Percentiles rank a stretch among this genome's conserved stretches.
Evolutionary conservation across 345 rosid genomes (phyloP).

Genomic region (Hibiscus tridactylites): DNA sequence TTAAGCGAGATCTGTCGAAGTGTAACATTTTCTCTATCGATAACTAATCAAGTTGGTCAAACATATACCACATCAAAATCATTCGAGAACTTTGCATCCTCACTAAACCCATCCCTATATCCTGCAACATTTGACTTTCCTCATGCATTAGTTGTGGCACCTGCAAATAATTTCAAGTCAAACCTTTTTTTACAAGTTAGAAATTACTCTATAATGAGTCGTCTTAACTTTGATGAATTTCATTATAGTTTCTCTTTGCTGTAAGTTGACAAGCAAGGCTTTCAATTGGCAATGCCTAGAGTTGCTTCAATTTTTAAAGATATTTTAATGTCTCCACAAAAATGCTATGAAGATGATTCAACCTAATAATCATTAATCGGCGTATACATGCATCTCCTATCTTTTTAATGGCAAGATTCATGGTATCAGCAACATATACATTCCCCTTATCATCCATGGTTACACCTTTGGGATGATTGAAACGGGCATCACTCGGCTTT

Average conservation of each 20-base stretch:
- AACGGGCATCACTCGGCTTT: no score
- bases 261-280: neutral
- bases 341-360: neutral
- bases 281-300: conserved; percentile 3
- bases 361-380: neutral
- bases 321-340: neutral
- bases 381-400: no score
- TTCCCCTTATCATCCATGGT: no score
- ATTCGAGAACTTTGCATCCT: conserved; percentile 87
- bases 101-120: conserved; percentile 94
- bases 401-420: no score
- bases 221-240: neutral
- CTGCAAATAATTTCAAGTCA: conserved; percentile 23
- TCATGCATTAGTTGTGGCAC: conserved; percentile 96
- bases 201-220: neutral
- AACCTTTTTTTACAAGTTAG: neutral
- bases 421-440: no score
- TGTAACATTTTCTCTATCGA: conserved; percentile 72
- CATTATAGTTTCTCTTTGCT: neutral
- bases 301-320: neutral
- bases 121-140: conserved; percentile 87
- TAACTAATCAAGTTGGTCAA: conserved; percentile 71
- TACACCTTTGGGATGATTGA: no score
- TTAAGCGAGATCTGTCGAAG: conserved; percentile 85
- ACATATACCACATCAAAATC: conserved; percentile 89